Base-by-base conservation (phyloP, 805 yeast genomes). In the Candida mattraensis region DNA sequence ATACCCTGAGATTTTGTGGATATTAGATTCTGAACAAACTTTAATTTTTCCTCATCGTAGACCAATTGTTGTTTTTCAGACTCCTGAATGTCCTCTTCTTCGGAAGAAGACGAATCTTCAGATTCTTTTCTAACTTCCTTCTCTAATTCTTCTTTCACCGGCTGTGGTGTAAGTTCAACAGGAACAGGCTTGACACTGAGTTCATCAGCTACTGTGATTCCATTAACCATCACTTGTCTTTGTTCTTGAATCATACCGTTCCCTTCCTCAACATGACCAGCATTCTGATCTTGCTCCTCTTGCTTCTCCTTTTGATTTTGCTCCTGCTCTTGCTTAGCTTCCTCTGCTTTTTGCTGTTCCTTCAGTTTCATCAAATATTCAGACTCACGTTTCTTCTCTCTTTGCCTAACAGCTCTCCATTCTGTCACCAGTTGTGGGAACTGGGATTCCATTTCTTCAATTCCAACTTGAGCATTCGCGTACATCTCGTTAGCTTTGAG, bases 391-490 rank as follows among this genome's bases (percentile, higher is more conserved):
- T 62, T 60, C 19, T 70, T 54, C 51, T 87, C 95, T 44, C 96
- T 70, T 32, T 64, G 67, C 40, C 82, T 72, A 54, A 89, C 67
- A 13, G 77, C 83, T 44, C 76, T 80, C 66, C 98, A 93, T 28
- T 87, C 87, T 27, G 74, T 72, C 16, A 83, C 54, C 38, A 93
- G 81, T 23, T 78, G 84, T 1, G 91, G 82, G 32, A 69, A 74
- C 19, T 50, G 59, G 3, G 72, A 64, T 32, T 82, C 78, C 48
- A 89, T 78, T 45, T 93, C 99, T 50, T 93, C 99, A 35, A 93
- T 74, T 5, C 94, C 95, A 56, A 93, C 95, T 59, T 88, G 96
- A 0, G 96, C 95, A 63, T 93, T 89, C 9, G 97, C 95, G 55
- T 76, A 76, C 98, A 93, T 89, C 58, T 93, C 99, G 37, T 91